phyloP scores from a whole-genome alignment of 345 rosid species.

The Hevea brasiliensis region DNA sequence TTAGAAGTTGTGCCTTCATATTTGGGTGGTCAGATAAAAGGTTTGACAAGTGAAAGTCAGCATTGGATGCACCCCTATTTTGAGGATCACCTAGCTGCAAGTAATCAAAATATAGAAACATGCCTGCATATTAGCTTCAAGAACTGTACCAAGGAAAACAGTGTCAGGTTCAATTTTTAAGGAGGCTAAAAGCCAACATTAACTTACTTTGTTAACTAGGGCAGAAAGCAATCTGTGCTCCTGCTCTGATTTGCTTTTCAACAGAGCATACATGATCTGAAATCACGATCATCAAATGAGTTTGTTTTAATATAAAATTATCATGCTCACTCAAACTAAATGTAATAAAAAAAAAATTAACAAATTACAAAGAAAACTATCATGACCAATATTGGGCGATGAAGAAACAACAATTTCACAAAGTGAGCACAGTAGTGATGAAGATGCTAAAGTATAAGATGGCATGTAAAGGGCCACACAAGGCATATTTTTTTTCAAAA shows the following conservation, averaged over 20 bases:
- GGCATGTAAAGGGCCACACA: neutral
- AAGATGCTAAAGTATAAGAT: neutral
- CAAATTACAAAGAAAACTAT: neutral
- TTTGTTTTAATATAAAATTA: neutral
- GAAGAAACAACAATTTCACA: neutral
- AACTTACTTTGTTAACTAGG: conserved; percentile 82
- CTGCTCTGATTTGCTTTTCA: conserved; percentile 90
- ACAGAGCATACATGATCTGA: conserved; percentile 71
- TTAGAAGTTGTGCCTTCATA: conserved; percentile 66
- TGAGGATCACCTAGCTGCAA: conserved; percentile 96
- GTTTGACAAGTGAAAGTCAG: conserved; percentile 83
- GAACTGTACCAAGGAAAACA: neutral
- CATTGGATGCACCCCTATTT: conserved; percentile 91
- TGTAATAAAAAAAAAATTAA: neutral
- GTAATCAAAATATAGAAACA: conserved; percentile 26
- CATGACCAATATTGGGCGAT: neutral
- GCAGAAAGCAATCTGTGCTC: conserved; percentile 83
- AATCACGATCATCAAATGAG: conserved; percentile 21
- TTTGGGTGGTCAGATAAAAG: conserved; percentile 94
- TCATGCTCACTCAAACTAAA: neutral
- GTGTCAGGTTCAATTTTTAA: neutral
- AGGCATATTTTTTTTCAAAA: neutral
- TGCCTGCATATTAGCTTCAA: conserved; percentile 3
- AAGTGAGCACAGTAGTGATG: neutral
- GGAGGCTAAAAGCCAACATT: conserved; percentile 6